Conservation (phyloP, 768 basidiomycete genomes). For the Obba rivulosa region DNA sequence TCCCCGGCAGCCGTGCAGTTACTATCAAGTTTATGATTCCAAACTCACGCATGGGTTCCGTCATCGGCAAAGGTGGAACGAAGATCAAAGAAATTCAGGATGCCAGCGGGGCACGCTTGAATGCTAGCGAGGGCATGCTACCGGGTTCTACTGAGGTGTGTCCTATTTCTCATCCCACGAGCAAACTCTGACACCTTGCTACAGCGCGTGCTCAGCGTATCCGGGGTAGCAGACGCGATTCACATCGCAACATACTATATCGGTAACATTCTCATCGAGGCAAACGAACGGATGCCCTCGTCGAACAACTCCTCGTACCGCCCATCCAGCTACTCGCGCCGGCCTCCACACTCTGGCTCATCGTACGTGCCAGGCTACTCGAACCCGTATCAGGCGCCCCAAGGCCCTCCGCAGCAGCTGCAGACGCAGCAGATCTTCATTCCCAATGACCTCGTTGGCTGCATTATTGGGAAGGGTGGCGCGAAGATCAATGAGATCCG, state of each 20-base stretch:
- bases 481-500: slow-evolving; percentile 99
- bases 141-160: slow-evolving; percentile 98
- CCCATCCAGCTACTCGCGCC: slow-evolving; percentile 55
- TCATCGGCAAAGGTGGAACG: slow-evolving; percentile 94
- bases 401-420: slow-evolving; percentile 64
- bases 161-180: slow-evolving; percentile 1
- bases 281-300: slow-evolving; percentile 78
- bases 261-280: slow-evolving; percentile 94
- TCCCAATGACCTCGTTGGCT: slow-evolving; percentile 94
- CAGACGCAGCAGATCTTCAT: slow-evolving; percentile 99
- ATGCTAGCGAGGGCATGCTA: slow-evolving; percentile 97
- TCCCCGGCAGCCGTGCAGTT: slow-evolving; percentile 95
- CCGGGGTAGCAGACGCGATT: slow-evolving; percentile 97
- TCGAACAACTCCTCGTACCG: slow-evolving; percentile 48
- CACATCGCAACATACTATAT: slow-evolving; percentile 99
- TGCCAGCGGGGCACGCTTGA: slow-evolving; percentile 91
- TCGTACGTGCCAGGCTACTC: slow-evolving; percentile 70
- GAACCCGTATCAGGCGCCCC: slow-evolving; percentile 34
- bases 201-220: slow-evolving; percentile 94
- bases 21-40: slow-evolving; percentile 99
- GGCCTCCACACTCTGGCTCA: slow-evolving; percentile 41
- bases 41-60: slow-evolving; percentile 98
- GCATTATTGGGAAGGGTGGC: slow-evolving; percentile 97
- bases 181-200: background rate
- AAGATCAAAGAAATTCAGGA: slow-evolving; percentile 99